A percentile compares a stretch with the other conserved stretches of the same genome.
Evolutionary conservation across 1,139 yeast genomes (phyloP).

Genomic region (Komagataea norvegica): DNA sequence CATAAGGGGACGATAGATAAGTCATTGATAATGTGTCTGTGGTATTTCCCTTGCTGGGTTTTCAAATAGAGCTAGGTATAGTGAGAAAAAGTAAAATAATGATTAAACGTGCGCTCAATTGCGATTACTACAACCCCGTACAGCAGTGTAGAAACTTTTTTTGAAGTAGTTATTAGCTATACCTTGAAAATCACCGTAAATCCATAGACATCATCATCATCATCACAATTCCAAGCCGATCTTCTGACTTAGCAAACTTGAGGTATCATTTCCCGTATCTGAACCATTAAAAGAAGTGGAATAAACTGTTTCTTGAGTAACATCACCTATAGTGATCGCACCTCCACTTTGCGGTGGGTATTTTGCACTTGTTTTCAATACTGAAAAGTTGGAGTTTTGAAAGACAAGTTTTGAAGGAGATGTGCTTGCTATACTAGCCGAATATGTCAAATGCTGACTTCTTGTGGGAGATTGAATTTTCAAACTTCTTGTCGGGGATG

Average conservation of each 20-base stretch:
- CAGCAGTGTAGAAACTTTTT: too few species aligned
- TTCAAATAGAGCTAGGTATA: too few species aligned
- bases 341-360: neutral
- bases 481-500: neutral
- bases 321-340: constrained; percentile 17
- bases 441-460: too few species aligned
- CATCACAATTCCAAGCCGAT: too few species aligned
- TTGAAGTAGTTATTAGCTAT: too few species aligned
- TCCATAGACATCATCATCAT: too few species aligned
- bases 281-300: constrained; percentile 16
- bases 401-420: neutral
- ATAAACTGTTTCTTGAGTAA: constrained; percentile 24
- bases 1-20: neutral
- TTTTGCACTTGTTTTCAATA: neutral
- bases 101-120: too few species aligned
- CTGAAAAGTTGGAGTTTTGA: neutral
- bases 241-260: constrained; percentile 4
- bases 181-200: too few species aligned
- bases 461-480: neutral
- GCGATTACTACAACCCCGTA: too few species aligned
- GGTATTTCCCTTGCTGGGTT: too few species aligned
- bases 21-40: neutral
- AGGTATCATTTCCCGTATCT: constrained; percentile 7
- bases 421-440: too few species aligned
- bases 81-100: too few species aligned